Evolutionary conservation across 1,284 basidiomycete genomes (phyloP), one percentile per base, ranked within the genome.

Genomic region (Mycena citricolor): DNA sequence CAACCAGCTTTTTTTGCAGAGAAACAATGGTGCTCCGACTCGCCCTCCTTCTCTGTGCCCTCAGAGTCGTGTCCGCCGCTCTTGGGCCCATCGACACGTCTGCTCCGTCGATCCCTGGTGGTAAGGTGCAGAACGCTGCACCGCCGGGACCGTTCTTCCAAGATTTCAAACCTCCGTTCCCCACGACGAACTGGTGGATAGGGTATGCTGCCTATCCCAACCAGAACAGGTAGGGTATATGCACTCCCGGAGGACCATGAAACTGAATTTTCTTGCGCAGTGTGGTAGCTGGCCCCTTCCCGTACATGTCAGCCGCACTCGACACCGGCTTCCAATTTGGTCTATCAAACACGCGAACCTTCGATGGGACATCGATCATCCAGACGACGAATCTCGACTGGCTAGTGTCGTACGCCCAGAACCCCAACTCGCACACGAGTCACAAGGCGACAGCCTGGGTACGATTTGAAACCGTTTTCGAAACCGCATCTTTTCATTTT

Each of bases 181-280:
- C 64, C 12, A 66, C 64, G 12, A 63, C 62, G 32, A 59, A 59
- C 37, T 65, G 64, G 64, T 66, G 64, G 64, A 55, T 60, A n/a
- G 64, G 62, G 25, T 66, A 57, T 49, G 62, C 54, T 28, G 61
- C 63, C 5, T 55, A 42, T 8, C 50, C 50, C 5, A 45, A 42
- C 16, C 50, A 52, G 58, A 3, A 49, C 34, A 35, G 62, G 63
- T 24, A 52, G 48, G 47, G 57, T 53, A 55, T 63, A 51, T 52
- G 61, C 40, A 12, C 22, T 8, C 20, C 17, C 21, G 39, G 26
- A 39, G 21, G 16, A 14, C 21, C 14, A 29, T 35, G 20, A 22
- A 17, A 21, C 19, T 13, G 8, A 12, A 31, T 4, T 35, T n/a
- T n/a, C 11, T 22, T 30, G 24, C 24, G 12, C 25, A 65, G 63